These are phyloP conservation scores for Aquanectria penicillioides DNA, from an alignment of 2,329 filamentous ascomycete species.

Conservation along the genomic window DNA sequence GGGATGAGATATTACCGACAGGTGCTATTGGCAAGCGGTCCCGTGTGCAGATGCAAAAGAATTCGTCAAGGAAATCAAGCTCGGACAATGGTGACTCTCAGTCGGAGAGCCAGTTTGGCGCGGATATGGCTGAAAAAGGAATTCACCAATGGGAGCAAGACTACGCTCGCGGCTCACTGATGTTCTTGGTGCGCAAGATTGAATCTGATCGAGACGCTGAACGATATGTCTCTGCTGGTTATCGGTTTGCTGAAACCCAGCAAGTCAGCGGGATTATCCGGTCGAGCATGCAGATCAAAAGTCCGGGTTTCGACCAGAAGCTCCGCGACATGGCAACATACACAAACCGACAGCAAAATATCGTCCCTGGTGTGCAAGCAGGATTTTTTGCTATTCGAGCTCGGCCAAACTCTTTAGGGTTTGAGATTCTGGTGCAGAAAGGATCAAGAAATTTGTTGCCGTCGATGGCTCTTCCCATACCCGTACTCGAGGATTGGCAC, in stretches of 20 bases:
- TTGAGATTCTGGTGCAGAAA: constrained; percentile 70
- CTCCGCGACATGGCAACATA: constrained; percentile 73
- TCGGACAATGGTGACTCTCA: constrained; percentile 18
- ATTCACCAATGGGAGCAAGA: constrained; percentile 42
- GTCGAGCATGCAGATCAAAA: constrained; percentile 78
- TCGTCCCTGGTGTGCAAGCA: constrained; percentile 64
- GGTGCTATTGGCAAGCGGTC: constrained; percentile 51
- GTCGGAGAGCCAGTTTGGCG: constrained; percentile 37
- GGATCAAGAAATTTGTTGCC: constrained; percentile 69
- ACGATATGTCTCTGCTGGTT: constrained; percentile 76
- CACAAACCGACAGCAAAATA: constrained; percentile 55
- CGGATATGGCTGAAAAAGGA: constrained; percentile 55
- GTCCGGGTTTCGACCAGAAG: constrained; percentile 67
- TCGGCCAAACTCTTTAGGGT: constrained; percentile 62
- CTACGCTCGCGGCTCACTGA: constrained; percentile 78
- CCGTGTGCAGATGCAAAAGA: constrained; percentile 28
- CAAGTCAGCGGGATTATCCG: constrained; percentile 77
- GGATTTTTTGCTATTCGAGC: constrained; percentile 68
- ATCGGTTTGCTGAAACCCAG: constrained; percentile 77
- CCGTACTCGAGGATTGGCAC: constrained; percentile 65
- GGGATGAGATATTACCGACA: constrained; percentile 79
- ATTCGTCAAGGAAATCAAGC: constrained; percentile 21
- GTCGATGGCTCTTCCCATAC: constrained; percentile 62
- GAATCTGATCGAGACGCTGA: constrained; percentile 66
- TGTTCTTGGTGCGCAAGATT: constrained; percentile 79